Percentiles rank a stretch among this genome's conserved stretches.
These are phyloP conservation scores for Amyloporia xantha DNA, from an alignment of 768 basidiomycete species.

Conservation along the genomic window DNA sequence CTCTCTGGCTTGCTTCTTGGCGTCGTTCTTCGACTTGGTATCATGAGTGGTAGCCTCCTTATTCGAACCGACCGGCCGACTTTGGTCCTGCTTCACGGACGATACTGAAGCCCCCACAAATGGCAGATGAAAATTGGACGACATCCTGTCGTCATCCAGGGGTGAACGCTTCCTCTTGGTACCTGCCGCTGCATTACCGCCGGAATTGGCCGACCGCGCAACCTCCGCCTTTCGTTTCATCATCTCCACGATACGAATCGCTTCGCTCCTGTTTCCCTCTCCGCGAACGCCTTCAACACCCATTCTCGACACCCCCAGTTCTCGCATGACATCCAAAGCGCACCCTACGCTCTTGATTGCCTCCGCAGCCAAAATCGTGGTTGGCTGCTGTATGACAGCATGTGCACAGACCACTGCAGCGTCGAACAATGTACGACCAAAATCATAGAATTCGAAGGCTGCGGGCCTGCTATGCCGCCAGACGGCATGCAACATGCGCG, in stretches of 20 bases:
- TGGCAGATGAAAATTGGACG: conserved; percentile 35
- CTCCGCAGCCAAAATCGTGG: conserved; percentile 37
- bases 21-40: conserved; percentile 9
- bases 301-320: conserved; percentile 18
- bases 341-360: conserved; percentile 41
- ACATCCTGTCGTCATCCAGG: conserved; percentile 26
- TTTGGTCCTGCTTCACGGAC: conserved; percentile 16
- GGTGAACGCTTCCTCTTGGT: conserved; percentile 40
- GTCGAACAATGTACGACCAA: conserved; percentile 57
- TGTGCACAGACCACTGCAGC: conserved; percentile 61
- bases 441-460: conserved; percentile 50
- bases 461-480: conserved; percentile 39
- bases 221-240: conserved; percentile 35
- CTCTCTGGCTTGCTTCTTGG: conserved; percentile 17
- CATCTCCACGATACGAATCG: conserved; percentile 33
- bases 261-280: conserved; percentile 30
- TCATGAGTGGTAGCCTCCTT: conserved; percentile 9
- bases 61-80: conserved; percentile 1
- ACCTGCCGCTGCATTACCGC: conserved; percentile 20
- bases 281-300: conserved; percentile 27
- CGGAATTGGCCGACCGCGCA: conserved; percentile 16
- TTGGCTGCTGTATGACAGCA: conserved; percentile 49
- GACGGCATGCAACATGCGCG: conserved; percentile 34
- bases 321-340: conserved; percentile 39
- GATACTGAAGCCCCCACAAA: conserved; percentile 33